phyloP scores from a whole-genome alignment of 2,329 filamentous ascomycete species.

The Trematosphaeria pertusa region DNA sequence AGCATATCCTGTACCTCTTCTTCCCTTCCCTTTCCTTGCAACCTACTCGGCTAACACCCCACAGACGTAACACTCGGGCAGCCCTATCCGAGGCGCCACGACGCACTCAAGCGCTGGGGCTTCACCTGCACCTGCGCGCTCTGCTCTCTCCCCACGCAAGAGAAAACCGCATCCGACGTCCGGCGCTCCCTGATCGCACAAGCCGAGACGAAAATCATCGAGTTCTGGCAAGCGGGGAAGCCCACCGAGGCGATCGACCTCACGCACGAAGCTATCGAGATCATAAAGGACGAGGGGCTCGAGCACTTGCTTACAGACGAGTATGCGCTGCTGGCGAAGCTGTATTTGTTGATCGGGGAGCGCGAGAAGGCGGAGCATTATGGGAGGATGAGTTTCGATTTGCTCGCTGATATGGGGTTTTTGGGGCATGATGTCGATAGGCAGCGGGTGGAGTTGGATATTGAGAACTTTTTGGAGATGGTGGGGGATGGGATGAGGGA shows the following conservation, averaged over 20 bases:
- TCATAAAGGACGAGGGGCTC: slow-evolving; percentile 24
- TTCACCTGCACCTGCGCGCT: slow-evolving; percentile 33
- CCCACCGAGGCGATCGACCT: slow-evolving; percentile 15
- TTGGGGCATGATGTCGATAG: slow-evolving; percentile 16
- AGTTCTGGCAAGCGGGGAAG: slow-evolving; percentile 9
- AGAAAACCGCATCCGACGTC: slow-evolving; percentile 19
- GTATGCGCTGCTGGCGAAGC: slow-evolving; percentile 25
- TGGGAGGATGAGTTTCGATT: slow-evolving; percentile 8
- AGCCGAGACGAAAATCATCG: slow-evolving; percentile 11
- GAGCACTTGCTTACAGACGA: slow-evolving; percentile 22
- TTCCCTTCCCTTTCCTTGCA: not conserved
- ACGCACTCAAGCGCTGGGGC: slow-evolving; percentile 25
- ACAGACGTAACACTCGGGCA: slow-evolving; percentile 26
- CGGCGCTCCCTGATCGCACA: slow-evolving; percentile 21
- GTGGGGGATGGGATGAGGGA: slow-evolving; percentile 15
- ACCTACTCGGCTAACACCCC: not conserved
- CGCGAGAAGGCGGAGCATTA: slow-evolving; percentile 17
- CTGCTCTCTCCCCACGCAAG: slow-evolving; percentile 10
- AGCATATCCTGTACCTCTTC: slow-evolving; percentile 23
- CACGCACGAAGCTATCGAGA: slow-evolving; percentile 16
- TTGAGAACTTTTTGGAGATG: slow-evolving; percentile 22
- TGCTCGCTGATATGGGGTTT: slow-evolving; percentile 23
- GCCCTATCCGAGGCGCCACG: slow-evolving; percentile 12
- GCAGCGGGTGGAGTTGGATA: slow-evolving; percentile 17
- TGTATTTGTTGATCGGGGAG: slow-evolving; percentile 19